Conservation (phyloP, 441 rosid species). For the Gossypium gossypioides region DNA sequence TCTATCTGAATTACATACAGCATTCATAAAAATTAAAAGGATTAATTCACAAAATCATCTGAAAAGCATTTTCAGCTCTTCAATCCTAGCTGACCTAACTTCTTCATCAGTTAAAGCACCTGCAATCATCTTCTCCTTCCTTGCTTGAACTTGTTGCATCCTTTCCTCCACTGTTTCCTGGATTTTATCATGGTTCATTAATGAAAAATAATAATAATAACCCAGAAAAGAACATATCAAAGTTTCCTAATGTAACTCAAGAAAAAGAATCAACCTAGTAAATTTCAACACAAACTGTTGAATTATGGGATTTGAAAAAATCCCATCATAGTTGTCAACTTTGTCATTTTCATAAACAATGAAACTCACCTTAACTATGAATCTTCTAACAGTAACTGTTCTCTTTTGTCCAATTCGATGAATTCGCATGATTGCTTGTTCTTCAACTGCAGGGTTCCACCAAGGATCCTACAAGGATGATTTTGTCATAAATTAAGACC, state of each 20-base stretch:
- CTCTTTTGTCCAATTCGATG: constrained; percentile 59
- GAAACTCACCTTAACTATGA: constrained; percentile 46
- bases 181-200: neutral
- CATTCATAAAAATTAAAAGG: neutral
- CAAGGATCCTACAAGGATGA: constrained; percentile 49
- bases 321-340: neutral
- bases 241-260: no score
- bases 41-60: constrained; percentile 20
- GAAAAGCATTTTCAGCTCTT: constrained; percentile 51
- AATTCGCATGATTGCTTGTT: constrained; percentile 62
- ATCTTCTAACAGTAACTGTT: constrained; percentile 46
- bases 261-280: no score
- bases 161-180: constrained; percentile 60
- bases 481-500: neutral
- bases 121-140: constrained; percentile 55
- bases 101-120: constrained; percentile 64
- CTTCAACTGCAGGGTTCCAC: constrained; percentile 82
- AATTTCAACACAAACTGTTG: no score
- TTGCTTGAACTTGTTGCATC: constrained; percentile 60
- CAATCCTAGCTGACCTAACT: constrained; percentile 52
- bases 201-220: neutral
- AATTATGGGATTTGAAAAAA: no score
- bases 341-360: neutral
- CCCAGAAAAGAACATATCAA: neutral
- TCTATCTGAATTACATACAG: neutral